Base-by-base conservation (phyloP, 1,284 basidiomycete species). In the Cryptococcus amylolentus region DNA sequence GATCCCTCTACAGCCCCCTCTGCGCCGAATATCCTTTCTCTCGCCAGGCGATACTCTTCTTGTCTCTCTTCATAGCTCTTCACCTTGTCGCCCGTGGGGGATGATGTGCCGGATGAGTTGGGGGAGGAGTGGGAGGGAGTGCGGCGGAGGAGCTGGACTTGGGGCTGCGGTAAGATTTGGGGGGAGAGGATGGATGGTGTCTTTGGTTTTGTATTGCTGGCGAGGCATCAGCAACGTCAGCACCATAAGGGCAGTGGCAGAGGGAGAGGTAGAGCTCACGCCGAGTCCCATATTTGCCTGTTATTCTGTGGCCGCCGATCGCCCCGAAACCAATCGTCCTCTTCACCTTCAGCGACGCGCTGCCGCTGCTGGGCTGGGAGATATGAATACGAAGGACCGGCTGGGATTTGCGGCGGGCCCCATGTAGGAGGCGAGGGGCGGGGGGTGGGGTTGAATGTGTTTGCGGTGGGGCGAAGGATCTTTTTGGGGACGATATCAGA, bases 201-300 rank as follows among this genome's bases (percentile, higher is more conserved):
- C 46, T 4, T 54, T 12, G 47, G 55, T 58, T 14, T 53, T 67
- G 28, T 57, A 51, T 18, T 52, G 49, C 8, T 51, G 23, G n/a
- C 49, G 49, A 31, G 35, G n/a, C 4, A 27, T 41, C 8, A 35
- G 37, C 27, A 3, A 13, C 18, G 4, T 13, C 14, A 7, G 38
- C 26, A 39, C 12, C 3, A 31, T 12, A 14, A 41, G 20, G 14
- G 18, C 41, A 27, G 23, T 23, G 23, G 23, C 2, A 23, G 23
- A 31, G 23, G 35, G 20, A 18, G 64, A 31, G 23, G 35, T 26
- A 18, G 64, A 46, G 27, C 70, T 64, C 51, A 72, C 70, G 70
- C 70, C 45, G 62, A 61, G 37, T 72, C 66, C 72, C 72, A 74
- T 54, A 74, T 64, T 46, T 70, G 64, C 18, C 69, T 52, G 57